Evolutionary conservation across 1,139 yeast genomes (phyloP).

Genomic region (Geotrichum cucujoidarum): DNA sequence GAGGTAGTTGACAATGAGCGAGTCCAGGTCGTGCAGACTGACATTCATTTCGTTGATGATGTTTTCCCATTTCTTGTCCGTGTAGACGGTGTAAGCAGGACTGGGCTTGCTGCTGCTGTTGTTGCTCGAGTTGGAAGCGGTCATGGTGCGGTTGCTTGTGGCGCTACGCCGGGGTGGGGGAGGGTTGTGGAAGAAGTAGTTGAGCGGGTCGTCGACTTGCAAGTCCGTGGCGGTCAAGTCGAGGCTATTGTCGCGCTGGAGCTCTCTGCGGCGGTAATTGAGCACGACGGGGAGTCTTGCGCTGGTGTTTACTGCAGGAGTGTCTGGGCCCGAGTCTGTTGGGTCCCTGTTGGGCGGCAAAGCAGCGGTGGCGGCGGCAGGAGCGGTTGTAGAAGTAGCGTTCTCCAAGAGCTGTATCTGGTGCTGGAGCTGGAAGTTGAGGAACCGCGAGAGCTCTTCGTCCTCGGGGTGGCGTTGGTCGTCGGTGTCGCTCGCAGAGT

Average conservation of each 20-base stretch:
- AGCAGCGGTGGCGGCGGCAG: not conserved
- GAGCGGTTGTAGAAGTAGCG: not conserved
- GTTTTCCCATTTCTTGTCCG: conserved; percentile 30
- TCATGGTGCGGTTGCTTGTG: not conserved
- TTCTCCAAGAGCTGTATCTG: not conserved
- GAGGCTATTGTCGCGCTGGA: not conserved
- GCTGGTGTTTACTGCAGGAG: conserved; percentile 1
- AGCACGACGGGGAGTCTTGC: conserved; percentile 10
- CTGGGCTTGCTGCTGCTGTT: not conserved
- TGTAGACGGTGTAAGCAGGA: conserved; percentile 15
- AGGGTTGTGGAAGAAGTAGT: conserved; percentile 1
- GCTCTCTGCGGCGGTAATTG: conserved; percentile 10
- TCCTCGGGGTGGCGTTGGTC: conserved; percentile 2
- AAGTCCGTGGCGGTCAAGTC: not conserved
- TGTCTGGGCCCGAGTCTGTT: conserved; percentile 1
- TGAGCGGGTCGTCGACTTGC: conserved; percentile 8
- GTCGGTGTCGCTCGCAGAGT: not conserved
- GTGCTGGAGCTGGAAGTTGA: conserved; percentile 7
- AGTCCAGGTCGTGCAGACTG: conserved; percentile 32
- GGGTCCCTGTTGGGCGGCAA: not conserved
- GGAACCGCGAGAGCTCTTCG: conserved; percentile 6
- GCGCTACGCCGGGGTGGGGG: not conserved
- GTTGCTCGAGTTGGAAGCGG: not conserved
- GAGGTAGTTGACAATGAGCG: conserved; percentile 39
- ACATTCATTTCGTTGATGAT: conserved; percentile 26